A percentile compares a stretch with the other conserved stretches of the same genome.
phyloP scores from a whole-genome alignment of 2,329 filamentous ascomycete species.

The Aspergillus niger region DNA sequence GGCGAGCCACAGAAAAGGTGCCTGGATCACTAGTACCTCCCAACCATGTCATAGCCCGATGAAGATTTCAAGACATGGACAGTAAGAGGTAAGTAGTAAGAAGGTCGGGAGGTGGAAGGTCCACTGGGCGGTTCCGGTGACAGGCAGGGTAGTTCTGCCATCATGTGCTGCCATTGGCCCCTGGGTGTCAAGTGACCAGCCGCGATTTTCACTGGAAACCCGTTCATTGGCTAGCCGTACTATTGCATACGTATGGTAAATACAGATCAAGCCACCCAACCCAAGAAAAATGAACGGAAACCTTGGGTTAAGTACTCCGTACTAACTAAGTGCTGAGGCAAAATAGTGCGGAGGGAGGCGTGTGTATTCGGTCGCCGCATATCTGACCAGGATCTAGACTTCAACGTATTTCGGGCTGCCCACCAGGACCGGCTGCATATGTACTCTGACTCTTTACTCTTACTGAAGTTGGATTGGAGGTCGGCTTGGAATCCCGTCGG shows the following conservation, averaged over 20 bases:
- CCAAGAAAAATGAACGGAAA: not conserved
- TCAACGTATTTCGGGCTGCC: slow-evolving; percentile 5
- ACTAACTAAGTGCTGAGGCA: not conserved
- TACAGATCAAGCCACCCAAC: slow-evolving; percentile 6
- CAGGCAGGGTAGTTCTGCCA: slow-evolving; percentile 17
- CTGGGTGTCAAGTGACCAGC: slow-evolving; percentile 42
- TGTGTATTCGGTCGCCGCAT: slow-evolving; percentile 12
- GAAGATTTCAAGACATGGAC: not conserved
- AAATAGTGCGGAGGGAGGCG: not conserved
- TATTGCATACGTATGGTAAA: slow-evolving; percentile 19
- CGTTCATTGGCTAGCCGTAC: slow-evolving; percentile 28
- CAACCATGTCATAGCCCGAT: slow-evolving; percentile 13
- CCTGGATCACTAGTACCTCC: not conserved
- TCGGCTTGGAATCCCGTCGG: not conserved
- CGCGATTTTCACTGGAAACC: slow-evolving; percentile 37
- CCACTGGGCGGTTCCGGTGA: slow-evolving; percentile 16
- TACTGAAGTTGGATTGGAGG: not conserved
- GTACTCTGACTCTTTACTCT: not conserved
- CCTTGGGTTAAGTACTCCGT: not conserved
- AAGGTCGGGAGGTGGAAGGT: not conserved
- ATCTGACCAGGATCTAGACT: slow-evolving; percentile 19
- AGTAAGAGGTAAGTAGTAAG: not conserved
- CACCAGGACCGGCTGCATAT: not conserved
- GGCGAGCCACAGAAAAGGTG: not conserved
- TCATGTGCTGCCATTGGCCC: slow-evolving; percentile 16